Evolutionary conservation across 225 moss, liverwort and hornwort species (phyloP).

Genomic region (Thuidium tamariscinum): DNA sequence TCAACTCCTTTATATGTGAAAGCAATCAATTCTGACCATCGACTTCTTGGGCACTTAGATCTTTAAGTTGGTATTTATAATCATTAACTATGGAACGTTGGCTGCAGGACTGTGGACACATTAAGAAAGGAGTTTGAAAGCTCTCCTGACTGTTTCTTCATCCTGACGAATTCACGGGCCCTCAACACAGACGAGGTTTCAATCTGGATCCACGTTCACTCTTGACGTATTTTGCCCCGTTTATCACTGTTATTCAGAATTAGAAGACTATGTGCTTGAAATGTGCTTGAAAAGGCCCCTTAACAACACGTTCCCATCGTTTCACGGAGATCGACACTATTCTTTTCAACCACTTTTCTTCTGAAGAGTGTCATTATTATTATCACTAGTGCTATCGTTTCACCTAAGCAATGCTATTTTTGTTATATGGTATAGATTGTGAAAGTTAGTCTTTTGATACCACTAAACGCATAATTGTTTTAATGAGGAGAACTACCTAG

Average conservation of each 20-base stretch:
- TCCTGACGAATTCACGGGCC: constrained; percentile 86
- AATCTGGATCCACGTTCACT: neutral
- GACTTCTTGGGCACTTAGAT: neutral
- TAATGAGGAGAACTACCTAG: neutral
- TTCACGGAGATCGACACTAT: neutral
- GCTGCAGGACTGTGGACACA: constrained; percentile 55
- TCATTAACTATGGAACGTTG: neutral
- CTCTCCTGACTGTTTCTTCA: constrained; percentile 68
- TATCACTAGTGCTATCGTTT: neutral
- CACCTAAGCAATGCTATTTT: neutral
- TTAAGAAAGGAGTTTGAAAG: constrained; percentile 56
- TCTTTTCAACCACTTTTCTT: neutral
- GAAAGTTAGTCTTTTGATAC: neutral
- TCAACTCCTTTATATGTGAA: neutral
- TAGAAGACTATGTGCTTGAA: neutral
- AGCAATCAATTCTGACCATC: neutral
- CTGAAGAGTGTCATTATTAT: neutral
- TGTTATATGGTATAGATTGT: neutral
- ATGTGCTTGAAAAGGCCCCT: neutral
- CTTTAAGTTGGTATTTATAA: neutral
- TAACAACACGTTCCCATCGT: neutral
- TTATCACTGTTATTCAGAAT: neutral
- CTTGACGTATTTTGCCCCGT: neutral
- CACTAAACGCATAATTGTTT: neutral
- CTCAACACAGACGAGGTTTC: constrained; percentile 63